Conservation (phyloP, 805 yeast genomes). For the Peterozyma toletana region DNA sequence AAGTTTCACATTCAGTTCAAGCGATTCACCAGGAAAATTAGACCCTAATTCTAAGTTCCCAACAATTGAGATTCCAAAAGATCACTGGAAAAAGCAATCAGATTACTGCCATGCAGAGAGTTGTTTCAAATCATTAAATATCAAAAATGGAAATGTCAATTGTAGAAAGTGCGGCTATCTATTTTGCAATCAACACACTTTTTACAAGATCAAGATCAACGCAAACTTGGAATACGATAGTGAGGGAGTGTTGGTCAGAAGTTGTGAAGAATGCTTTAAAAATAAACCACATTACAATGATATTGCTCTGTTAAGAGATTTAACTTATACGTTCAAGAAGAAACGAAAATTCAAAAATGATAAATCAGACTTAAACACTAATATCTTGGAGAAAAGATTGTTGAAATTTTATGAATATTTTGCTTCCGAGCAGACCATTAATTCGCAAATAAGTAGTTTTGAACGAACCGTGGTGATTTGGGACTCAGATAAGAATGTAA, state of each 20-base stretch:
- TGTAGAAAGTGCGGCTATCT: conserved; percentile 74
- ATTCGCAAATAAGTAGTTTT: conserved; percentile 18
- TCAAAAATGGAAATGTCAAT: conserved; percentile 53
- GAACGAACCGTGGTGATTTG: conserved; percentile 54
- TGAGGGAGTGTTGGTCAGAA: conserved; percentile 60
- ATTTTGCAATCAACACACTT: conserved; percentile 60
- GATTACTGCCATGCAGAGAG: conserved; percentile 31
- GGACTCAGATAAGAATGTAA: conserved; percentile 45
- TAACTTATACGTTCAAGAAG: conserved; percentile 31
- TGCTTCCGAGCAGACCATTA: conserved; percentile 5
- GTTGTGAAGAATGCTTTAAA: conserved; percentile 58
- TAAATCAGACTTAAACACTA: conserved; percentile 41
- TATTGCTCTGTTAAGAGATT: conserved; percentile 36
- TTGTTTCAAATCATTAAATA: conserved; percentile 37
- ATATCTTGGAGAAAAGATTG: conserved; percentile 55
- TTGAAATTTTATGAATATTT: conserved; percentile 27
- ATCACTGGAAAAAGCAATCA: conserved; percentile 53
- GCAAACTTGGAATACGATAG: conserved; percentile 40
- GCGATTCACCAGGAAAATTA: not conserved
- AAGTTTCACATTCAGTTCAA: conserved; percentile 8
- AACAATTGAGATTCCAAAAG: conserved; percentile 21
- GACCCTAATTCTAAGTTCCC: not conserved
- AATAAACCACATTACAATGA: conserved; percentile 46
- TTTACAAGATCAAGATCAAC: conserved; percentile 43
- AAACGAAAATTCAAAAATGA: conserved; percentile 39